Evolutionary conservation across 495 filamentous ascomycete genomes (phyloP).

Genomic region (Patellaria atrata): DNA sequence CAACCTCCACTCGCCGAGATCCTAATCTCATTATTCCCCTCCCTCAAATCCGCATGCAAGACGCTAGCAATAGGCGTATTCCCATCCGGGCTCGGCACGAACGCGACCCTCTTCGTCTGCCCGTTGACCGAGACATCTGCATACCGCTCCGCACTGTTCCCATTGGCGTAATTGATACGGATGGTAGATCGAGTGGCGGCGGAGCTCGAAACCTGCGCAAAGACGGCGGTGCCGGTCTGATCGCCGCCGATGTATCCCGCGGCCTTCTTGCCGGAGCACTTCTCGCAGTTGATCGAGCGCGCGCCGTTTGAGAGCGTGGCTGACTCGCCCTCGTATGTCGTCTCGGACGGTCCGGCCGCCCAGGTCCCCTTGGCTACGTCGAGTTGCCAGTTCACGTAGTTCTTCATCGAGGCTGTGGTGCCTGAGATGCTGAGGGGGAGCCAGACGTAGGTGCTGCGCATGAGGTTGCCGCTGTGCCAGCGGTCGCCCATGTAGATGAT

Average conservation of each 20-base stretch:
- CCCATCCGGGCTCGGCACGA: conserved; percentile 30
- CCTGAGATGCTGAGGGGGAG: conserved; percentile 45
- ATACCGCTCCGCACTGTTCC: conserved; percentile 35
- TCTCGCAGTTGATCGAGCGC: conserved; percentile 29
- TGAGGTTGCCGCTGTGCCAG: conserved; percentile 44
- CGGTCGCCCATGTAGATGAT: conserved; percentile 54
- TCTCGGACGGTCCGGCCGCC: conserved; percentile 32
- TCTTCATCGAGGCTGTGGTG: conserved; percentile 34
- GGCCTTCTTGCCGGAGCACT: conserved; percentile 31
- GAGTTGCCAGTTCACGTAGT: conserved; percentile 40
- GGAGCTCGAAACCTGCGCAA: conserved; percentile 32
- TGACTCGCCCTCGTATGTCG: conserved; percentile 36
- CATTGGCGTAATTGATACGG: conserved; percentile 38
- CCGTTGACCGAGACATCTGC: conserved; percentile 43
- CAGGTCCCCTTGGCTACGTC: conserved; percentile 29
- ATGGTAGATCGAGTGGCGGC: conserved; percentile 37
- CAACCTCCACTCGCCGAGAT: conserved; percentile 34
- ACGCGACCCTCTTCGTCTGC: conserved; percentile 33
- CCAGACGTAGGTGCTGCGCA: conserved; percentile 51
- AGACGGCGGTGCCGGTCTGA: conserved; percentile 32
- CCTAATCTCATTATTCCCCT: conserved; percentile 33
- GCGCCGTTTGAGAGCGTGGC: conserved; percentile 18
- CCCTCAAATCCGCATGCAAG: conserved; percentile 32
- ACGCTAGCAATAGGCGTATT: conserved; percentile 25
- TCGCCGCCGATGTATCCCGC: conserved; percentile 43